phyloP scores from a whole-genome alignment of 2,329 filamentous ascomycete genomes.

The Nectriaceae sp. region DNA sequence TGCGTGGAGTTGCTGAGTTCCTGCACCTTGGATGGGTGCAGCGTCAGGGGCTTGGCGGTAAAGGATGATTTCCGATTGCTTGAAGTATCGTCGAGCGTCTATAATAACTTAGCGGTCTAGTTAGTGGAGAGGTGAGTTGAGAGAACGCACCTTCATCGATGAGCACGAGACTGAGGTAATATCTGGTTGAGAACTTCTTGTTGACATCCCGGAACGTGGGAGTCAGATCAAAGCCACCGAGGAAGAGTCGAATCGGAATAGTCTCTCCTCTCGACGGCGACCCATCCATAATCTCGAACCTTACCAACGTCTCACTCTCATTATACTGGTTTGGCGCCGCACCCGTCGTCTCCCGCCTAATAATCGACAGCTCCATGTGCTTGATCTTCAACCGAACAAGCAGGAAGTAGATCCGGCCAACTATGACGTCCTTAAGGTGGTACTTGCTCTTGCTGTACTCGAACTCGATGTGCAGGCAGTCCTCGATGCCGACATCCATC shows the following conservation, averaged over 20 bases:
- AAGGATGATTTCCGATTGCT: slow-evolving; percentile 97
- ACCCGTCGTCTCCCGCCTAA: slow-evolving; percentile 93
- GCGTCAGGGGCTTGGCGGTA: slow-evolving; percentile 77
- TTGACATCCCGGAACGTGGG: slow-evolving; percentile 99
- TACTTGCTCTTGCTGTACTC: slow-evolving; percentile 99
- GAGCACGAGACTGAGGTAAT: slow-evolving; percentile 93
- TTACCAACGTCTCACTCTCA: slow-evolving; percentile 95
- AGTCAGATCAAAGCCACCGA: slow-evolving; percentile 95
- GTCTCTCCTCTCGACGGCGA: slow-evolving; percentile 95
- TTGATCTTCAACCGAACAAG: slow-evolving; percentile 98
- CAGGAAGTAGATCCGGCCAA: slow-evolving; percentile 97
- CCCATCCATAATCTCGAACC: slow-evolving; percentile 99
- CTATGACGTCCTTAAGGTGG: slow-evolving; percentile 98
- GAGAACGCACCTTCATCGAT: slow-evolving; percentile 79
- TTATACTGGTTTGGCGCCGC: slow-evolving; percentile 99
- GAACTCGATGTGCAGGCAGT: slow-evolving; percentile 98
- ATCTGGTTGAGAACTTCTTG: slow-evolving; percentile 98
- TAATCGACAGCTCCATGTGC: slow-evolving; percentile 99
- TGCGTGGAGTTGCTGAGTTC: slow-evolving; percentile 41
- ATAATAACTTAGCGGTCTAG: slow-evolving; percentile 19
- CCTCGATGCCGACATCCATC: slow-evolving; percentile 99
- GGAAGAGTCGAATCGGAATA: slow-evolving; percentile 94
- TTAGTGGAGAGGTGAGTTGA: background rate
- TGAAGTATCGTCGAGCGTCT: slow-evolving; percentile 98
- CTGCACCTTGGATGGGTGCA: slow-evolving; percentile 33